phyloP scores from a whole-genome alignment of 108 stramenopile genomes.

The Cyclotella sp. region DNA sequence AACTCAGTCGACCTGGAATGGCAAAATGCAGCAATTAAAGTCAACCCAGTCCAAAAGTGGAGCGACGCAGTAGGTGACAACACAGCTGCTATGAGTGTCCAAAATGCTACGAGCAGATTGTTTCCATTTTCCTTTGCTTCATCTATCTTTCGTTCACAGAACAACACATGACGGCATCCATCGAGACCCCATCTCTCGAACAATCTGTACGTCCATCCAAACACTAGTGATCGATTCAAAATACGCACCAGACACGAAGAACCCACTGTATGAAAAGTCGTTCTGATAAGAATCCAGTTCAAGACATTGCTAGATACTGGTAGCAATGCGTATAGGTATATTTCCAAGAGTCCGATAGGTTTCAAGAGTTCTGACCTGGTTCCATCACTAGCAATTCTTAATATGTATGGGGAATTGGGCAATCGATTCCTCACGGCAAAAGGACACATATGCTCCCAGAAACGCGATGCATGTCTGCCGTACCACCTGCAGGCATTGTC shows the following conservation, averaged over 20 bases:
- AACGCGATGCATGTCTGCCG: constrained; percentile 16
- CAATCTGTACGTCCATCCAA: constrained; percentile 52
- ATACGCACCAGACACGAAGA: constrained; percentile 18
- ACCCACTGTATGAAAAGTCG: constrained; percentile 23
- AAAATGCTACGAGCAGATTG: neutral
- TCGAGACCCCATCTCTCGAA: constrained; percentile 49
- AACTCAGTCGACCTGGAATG: constrained; percentile 30
- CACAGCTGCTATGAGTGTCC: constrained; percentile 33
- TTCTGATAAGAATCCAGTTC: constrained; percentile 21
- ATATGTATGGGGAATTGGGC: constrained; percentile 8
- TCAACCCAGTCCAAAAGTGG: constrained; percentile 49
- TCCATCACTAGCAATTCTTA: neutral
- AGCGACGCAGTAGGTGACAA: constrained; percentile 44
- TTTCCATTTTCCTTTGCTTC: constrained; percentile 7
- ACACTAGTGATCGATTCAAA: constrained; percentile 28
- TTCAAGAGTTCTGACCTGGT: neutral
- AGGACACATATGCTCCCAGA: constrained; percentile 26
- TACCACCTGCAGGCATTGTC: constrained; percentile 17
- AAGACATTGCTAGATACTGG: constrained; percentile 35
- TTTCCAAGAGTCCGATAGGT: constrained; percentile 20
- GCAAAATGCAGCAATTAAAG: constrained; percentile 39
- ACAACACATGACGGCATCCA: constrained; percentile 28
- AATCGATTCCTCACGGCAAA: constrained; percentile 34
- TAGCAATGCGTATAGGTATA: constrained; percentile 42
- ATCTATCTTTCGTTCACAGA: constrained; percentile 12